A percentile compares a stretch with the other conserved stretches of the same genome.
phyloP scores from a whole-genome alignment of 2,329 filamentous ascomycete species.

The Diplodia sapinea region DNA sequence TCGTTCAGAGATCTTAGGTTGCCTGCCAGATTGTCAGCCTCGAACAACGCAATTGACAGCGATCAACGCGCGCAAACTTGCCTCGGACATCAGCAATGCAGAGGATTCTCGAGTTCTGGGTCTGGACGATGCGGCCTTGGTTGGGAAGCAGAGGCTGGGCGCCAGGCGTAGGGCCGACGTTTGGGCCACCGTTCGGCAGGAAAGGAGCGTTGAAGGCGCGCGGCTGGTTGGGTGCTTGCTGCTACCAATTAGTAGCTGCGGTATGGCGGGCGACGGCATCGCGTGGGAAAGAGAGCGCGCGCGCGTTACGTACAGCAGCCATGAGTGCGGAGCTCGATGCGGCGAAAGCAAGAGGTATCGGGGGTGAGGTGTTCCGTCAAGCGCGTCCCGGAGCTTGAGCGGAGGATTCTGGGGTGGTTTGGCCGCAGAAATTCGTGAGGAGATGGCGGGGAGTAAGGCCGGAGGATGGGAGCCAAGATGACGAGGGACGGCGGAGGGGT shows the following conservation, averaged over 20 bases:
- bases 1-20: constrained; percentile 96
- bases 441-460: constrained; percentile 16
- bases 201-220: constrained; percentile 56
- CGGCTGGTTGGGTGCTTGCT: constrained; percentile 59
- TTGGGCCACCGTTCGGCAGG: constrained; percentile 54
- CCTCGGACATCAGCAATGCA: constrained; percentile 61
- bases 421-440: constrained; percentile 22
- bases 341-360: constrained; percentile 31
- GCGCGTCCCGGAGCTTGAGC: constrained; percentile 26
- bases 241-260: constrained; percentile 37
- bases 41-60: constrained; percentile 8
- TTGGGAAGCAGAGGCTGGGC: constrained; percentile 58
- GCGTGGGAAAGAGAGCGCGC: constrained; percentile 4
- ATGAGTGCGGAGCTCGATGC: constrained; percentile 32
- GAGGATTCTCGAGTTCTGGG: constrained; percentile 55
- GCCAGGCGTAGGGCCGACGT: constrained; percentile 52
- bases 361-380: constrained; percentile 32
- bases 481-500: constrained; percentile 29
- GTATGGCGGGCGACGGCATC: neutral
- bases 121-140: constrained; percentile 59
- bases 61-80: constrained; percentile 37
- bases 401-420: constrained; percentile 8
- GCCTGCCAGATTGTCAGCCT: constrained; percentile 61
- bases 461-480: constrained; percentile 28
- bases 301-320: constrained; percentile 35